These are phyloP conservation scores for Talaromyces nanjingensis DNA, from an alignment of 495 filamentous ascomycete genomes.

Conservation along the genomic window DNA sequence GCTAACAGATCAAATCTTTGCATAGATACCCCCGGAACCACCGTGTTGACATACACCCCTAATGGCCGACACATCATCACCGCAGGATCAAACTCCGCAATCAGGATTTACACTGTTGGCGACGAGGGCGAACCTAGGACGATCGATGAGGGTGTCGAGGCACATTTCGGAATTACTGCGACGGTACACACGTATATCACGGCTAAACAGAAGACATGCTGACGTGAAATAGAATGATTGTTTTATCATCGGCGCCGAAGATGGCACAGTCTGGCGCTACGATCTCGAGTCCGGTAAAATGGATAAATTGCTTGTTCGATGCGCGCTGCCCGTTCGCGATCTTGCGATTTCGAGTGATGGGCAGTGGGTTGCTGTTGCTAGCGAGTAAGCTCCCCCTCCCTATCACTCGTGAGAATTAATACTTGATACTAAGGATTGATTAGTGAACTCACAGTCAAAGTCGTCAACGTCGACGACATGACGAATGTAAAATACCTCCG, in stretches of 20 bases:
- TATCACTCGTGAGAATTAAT: neutral
- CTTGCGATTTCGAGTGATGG: conserved; percentile 76
- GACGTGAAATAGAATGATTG: conserved; percentile 66
- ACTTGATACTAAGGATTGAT: neutral
- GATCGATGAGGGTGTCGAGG: conserved; percentile 80
- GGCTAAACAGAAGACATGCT: neutral
- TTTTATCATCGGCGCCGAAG: conserved; percentile 83
- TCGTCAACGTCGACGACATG: conserved; percentile 77
- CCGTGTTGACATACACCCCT: conserved; percentile 60
- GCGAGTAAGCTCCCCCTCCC: conserved; percentile 53
- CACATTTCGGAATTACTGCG: conserved; percentile 68
- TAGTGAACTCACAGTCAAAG: conserved; percentile 75
- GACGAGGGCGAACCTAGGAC: conserved; percentile 85
- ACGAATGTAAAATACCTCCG: conserved; percentile 64
- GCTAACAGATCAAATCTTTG: neutral
- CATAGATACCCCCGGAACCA: conserved; percentile 61
- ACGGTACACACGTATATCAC: conserved; percentile 34
- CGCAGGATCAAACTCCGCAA: conserved; percentile 81
- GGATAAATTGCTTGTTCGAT: conserved; percentile 73
- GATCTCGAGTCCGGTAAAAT: conserved; percentile 67
- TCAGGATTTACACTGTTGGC: conserved; percentile 83
- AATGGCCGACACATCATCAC: conserved; percentile 69
- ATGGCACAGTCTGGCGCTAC: conserved; percentile 88
- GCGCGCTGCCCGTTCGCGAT: conserved; percentile 76
- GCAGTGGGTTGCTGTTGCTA: conserved; percentile 89